Percentiles rank a stretch among this genome's conserved stretches.
These are phyloP conservation scores for Clonostachys solani DNA, from an alignment of 2,329 filamentous ascomycete genomes.

Conservation along the genomic window DNA sequence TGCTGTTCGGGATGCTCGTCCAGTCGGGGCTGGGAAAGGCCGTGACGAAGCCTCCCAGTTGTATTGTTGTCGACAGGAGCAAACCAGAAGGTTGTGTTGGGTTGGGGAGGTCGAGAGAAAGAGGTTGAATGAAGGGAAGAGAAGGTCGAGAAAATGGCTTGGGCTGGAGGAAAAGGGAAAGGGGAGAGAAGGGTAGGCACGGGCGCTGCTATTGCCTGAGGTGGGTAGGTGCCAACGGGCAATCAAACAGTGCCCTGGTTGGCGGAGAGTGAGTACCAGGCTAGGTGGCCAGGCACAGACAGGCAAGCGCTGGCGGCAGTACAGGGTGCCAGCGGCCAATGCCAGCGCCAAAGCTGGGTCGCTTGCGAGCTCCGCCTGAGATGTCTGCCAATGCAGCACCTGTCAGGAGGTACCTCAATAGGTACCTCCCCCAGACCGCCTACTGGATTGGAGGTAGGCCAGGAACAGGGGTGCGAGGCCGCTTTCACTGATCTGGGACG, in stretches of 20 bases:
- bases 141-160: slow-evolving; percentile 1
- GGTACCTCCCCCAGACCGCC: no score
- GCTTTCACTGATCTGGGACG: no score
- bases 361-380: background rate
- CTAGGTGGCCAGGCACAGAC: background rate
- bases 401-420: no score
- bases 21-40: slow-evolving; percentile 2
- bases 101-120: slow-evolving; percentile 1
- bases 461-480: no score
- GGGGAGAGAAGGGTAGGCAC: background rate
- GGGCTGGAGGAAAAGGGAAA: background rate
- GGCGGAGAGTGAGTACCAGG: no score
- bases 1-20: slow-evolving; percentile 2
- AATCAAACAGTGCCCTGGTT: background rate
- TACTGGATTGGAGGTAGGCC: no score
- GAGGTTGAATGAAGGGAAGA: slow-evolving; percentile 1
- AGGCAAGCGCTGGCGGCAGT: background rate
- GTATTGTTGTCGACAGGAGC: slow-evolving; percentile 4
- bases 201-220: background rate
- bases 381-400: no score
- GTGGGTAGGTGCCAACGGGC: background rate
- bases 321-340: background rate
- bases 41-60: slow-evolving; percentile 1
- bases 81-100: slow-evolving; percentile 1
- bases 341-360: background rate